Percentiles rank a stretch among this genome's conserved stretches.
Evolutionary conservation across 140 eudicot species (phyloP).

Genomic region (Flaveria floridana): DNA sequence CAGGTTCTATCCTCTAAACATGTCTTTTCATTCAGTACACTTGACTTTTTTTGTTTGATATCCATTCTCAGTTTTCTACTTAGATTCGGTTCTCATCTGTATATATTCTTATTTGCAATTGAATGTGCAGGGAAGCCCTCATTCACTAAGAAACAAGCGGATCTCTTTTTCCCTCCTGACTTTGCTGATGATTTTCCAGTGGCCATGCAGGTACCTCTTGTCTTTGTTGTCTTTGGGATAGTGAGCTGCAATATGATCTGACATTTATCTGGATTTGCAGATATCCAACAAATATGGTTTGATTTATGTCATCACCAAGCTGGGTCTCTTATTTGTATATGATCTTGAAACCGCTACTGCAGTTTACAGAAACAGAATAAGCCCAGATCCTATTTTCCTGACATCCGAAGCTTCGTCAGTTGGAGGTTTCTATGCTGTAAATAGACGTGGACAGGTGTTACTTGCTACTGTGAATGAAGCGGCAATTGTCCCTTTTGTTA

Average conservation of each 20-base stretch:
- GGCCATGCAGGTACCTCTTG: slow-evolving; percentile 81
- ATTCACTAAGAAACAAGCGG: slow-evolving; percentile 92
- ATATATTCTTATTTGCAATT: slow-evolving; percentile 7
- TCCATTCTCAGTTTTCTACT: not conserved
- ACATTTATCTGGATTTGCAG: slow-evolving; percentile 30
- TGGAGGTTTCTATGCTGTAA: too few relatives aligned
- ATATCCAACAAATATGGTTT: slow-evolving; percentile 58
- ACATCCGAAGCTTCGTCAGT: too few relatives aligned
- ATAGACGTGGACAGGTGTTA: too few relatives aligned
- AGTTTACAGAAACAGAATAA: too few relatives aligned
- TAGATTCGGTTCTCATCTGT: not conserved
- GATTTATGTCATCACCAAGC: slow-evolving; percentile 91
- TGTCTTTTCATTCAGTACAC: slow-evolving; percentile 17
- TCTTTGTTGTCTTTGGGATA: slow-evolving; percentile 14
- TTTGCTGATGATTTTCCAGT: slow-evolving; percentile 97
- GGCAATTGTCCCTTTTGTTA: too few relatives aligned
- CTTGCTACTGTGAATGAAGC: too few relatives aligned
- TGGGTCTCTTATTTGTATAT: slow-evolving; percentile 47
- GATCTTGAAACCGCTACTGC: too few relatives aligned
- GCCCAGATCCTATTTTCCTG: too few relatives aligned
- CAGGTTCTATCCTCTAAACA: slow-evolving; percentile 49
- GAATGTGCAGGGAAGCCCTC: slow-evolving; percentile 73
- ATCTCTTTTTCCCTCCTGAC: slow-evolving; percentile 98
- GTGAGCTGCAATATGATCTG: slow-evolving; percentile 20
- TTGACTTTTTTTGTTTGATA: slow-evolving; percentile 11